phyloP scores from a whole-genome alignment of 1,139 yeast genomes.

The Sugiyamaella grinbergsii region DNA sequence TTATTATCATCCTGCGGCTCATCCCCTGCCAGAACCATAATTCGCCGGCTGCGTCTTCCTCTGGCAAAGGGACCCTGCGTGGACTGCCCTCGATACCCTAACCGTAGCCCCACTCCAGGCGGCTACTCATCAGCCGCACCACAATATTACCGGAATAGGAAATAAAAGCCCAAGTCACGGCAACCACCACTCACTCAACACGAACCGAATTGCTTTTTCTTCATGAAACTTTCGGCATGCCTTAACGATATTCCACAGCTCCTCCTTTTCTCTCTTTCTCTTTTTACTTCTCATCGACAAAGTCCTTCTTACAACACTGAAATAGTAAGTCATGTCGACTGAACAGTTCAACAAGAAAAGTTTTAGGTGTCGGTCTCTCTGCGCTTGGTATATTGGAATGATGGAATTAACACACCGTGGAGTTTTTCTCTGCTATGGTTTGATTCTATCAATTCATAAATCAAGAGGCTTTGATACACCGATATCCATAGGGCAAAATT shows the following conservation, averaged over 20 bases:
- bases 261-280: neutral
- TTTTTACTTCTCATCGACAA: slow-evolving; percentile 11
- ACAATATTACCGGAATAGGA: slow-evolving; percentile 3
- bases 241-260: neutral
- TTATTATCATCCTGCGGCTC: too few relatives aligned
- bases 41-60: too few relatives aligned
- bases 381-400: slow-evolving; percentile 21
- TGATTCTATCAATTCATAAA: slow-evolving; percentile 11
- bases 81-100: too few relatives aligned
- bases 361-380: slow-evolving; percentile 23
- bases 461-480: slow-evolving; percentile 25
- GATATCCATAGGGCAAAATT: slow-evolving; percentile 14
- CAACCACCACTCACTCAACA: too few relatives aligned
- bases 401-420: slow-evolving; percentile 1
- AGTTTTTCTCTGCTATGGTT: neutral
- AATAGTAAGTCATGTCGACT: slow-evolving; percentile 10
- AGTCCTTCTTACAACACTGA: slow-evolving; percentile 7
- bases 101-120: too few relatives aligned
- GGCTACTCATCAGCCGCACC: neutral
- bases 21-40: too few relatives aligned
- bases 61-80: too few relatives aligned
- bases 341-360: neutral
- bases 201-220: too few relatives aligned
- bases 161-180: slow-evolving; percentile 2
- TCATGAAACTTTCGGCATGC: slow-evolving; percentile 3